Percentiles rank a stretch among this genome's conserved stretches.
Conservation (phyloP, 176 grass and related monocot species). For the Aegilops speltoides region DNA sequence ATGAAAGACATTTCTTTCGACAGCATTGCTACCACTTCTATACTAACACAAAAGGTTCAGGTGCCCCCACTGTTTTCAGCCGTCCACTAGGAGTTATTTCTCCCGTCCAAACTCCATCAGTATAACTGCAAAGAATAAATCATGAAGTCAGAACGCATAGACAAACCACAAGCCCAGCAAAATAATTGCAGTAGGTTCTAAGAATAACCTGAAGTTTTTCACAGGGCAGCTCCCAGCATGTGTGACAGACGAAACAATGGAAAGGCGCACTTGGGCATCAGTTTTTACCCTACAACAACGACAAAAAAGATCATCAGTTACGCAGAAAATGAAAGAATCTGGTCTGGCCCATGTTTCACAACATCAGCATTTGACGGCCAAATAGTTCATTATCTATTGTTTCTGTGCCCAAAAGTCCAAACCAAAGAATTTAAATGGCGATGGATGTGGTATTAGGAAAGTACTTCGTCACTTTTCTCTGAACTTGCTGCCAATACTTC, state of each 20-base stretch:
- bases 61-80: not conserved
- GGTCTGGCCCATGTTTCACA: not conserved
- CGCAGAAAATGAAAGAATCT: not conserved
- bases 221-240: not conserved
- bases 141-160: conserved; percentile 5
- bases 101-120: not conserved
- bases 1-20: not conserved
- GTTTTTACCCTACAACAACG: conserved; percentile 29
- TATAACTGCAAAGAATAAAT: conserved; percentile 3
- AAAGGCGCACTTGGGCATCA: not conserved
- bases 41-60: conserved; percentile 5
- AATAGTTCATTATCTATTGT: not conserved
- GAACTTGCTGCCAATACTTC: conserved; percentile 31
- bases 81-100: not conserved
- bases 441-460: conserved; percentile 15
- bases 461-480: conserved; percentile 54
- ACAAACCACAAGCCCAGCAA: not conserved
- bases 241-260: not conserved
- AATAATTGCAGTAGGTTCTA: not conserved
- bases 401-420: not conserved
- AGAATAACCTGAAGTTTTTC: not conserved
- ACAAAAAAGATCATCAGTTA: not conserved
- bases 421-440: not conserved
- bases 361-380: not conserved
- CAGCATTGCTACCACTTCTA: conserved; percentile 5